A percentile compares a stretch with the other conserved stretches of the same genome.
phyloP scores from a whole-genome alignment of 2,329 filamentous ascomycete species.

The Ascochyta fabae region DNA sequence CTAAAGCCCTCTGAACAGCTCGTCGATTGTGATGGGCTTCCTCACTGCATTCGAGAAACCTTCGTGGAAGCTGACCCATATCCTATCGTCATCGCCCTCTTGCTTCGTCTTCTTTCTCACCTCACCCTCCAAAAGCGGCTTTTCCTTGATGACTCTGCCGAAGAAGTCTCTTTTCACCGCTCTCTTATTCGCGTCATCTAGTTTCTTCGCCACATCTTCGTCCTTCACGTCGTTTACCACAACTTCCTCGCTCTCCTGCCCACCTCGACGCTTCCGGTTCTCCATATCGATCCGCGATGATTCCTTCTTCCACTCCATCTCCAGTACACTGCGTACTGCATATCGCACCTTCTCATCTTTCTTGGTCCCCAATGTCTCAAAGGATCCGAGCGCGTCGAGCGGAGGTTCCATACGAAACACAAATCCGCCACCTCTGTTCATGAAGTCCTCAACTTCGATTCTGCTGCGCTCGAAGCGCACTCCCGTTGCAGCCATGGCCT shows the following conservation, averaged over 20 bases:
- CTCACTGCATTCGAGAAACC: slow-evolving; percentile 90
- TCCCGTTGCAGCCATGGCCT: slow-evolving; percentile 82
- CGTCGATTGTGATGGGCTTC: slow-evolving; percentile 81
- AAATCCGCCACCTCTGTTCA: slow-evolving; percentile 64
- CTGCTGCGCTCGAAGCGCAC: slow-evolving; percentile 81
- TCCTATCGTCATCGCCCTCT: slow-evolving; percentile 61
- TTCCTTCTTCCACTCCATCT: slow-evolving; percentile 84
- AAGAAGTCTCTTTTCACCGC: slow-evolving; percentile 83
- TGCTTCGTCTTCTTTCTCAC: slow-evolving; percentile 50
- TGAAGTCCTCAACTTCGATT: slow-evolving; percentile 71
- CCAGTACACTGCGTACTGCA: slow-evolving; percentile 89
- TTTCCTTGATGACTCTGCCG: slow-evolving; percentile 69
- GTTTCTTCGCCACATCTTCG: slow-evolving; percentile 29
- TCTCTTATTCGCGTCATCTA: slow-evolving; percentile 31
- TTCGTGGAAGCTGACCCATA: slow-evolving; percentile 91
- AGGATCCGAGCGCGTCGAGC: slow-evolving; percentile 79
- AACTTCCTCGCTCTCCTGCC: slow-evolving; percentile 29
- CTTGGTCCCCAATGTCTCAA: slow-evolving; percentile 68
- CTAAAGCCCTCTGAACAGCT: slow-evolving; percentile 73
- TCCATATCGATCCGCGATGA: slow-evolving; percentile 70
- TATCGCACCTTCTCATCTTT: slow-evolving; percentile 80
- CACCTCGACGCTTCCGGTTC: slow-evolving; percentile 63
- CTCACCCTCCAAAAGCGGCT: slow-evolving; percentile 50
- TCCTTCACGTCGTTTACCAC: slow-evolving; percentile 23
- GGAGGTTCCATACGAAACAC: slow-evolving; percentile 94